phyloP scores from a whole-genome alignment of 805 yeast species.

The Myxozyma mucilagina region DNA sequence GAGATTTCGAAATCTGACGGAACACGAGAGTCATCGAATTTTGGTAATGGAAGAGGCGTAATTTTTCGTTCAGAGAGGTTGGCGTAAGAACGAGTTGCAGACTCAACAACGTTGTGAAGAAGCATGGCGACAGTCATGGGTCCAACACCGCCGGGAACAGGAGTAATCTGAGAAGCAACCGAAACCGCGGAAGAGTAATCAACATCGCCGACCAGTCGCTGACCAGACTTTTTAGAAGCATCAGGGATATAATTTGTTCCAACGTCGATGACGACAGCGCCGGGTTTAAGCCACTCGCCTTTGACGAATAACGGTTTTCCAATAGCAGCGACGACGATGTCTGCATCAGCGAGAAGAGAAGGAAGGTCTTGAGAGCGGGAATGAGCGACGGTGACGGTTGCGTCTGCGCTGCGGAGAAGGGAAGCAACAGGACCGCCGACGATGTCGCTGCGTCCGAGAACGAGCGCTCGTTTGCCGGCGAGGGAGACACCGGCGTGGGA shows the following conservation, averaged over 20 bases:
- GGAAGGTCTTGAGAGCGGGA: constrained; percentile 67
- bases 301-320: constrained; percentile 82
- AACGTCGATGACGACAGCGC: constrained; percentile 86
- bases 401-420: constrained; percentile 70
- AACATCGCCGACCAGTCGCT: constrained; percentile 87
- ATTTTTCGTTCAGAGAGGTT: constrained; percentile 50
- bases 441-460: constrained; percentile 91
- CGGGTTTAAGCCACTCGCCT: constrained; percentile 84
- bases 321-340: constrained; percentile 89
- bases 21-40: constrained; percentile 53
- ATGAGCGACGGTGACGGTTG: constrained; percentile 85
- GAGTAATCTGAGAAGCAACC: constrained; percentile 74
- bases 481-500: constrained; percentile 65
- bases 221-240: constrained; percentile 69
- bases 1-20: constrained; percentile 92
- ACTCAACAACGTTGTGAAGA: constrained; percentile 73
- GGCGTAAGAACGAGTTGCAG: constrained; percentile 63
- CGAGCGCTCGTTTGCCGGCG: constrained; percentile 84
- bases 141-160: constrained; percentile 99
- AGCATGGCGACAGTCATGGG: constrained; percentile 99
- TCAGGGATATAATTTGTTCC: constrained; percentile 91
- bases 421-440: constrained; percentile 94
- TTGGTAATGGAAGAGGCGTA: constrained; percentile 50
- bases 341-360: constrained; percentile 63
- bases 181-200: constrained; percentile 68